Conservation (phyloP, 75 land plant species). For the Pinus taeda region DNA sequence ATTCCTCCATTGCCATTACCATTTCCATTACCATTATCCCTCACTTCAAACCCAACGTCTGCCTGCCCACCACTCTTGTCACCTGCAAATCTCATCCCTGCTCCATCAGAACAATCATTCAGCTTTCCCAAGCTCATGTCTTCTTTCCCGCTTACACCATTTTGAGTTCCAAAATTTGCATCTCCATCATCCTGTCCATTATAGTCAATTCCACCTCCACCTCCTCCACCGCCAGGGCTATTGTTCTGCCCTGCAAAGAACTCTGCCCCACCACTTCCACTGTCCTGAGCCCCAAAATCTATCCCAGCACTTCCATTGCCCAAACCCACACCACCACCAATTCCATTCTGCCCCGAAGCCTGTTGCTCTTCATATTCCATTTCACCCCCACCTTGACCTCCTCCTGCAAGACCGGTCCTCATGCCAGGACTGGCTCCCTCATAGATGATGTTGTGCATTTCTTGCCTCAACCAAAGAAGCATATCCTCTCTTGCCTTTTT, state of each 20-base stretch:
- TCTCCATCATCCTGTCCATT: slow-evolving; percentile 8
- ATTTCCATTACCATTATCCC: too few species aligned
- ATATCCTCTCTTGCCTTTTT: slow-evolving; percentile 14
- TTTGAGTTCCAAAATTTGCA: background rate
- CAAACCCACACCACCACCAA: background rate
- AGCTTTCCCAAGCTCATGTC: slow-evolving; percentile 3
- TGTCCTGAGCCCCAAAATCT: slow-evolving; percentile 12
- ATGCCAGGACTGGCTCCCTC: background rate
- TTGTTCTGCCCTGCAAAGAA: slow-evolving; percentile 10
- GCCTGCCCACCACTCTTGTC: background rate
- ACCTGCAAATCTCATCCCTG: slow-evolving; percentile 2
- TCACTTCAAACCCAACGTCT: background rate
- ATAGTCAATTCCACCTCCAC: background rate
- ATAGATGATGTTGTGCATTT: slow-evolving; percentile 4
- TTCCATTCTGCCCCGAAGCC: slow-evolving; percentile 7
- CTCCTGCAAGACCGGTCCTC: background rate
- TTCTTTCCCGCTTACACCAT: slow-evolving; percentile 5
- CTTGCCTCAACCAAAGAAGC: slow-evolving; percentile 11
- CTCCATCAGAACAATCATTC: slow-evolving; percentile 5
- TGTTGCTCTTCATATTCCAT: slow-evolving; percentile 10
- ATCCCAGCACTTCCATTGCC: slow-evolving; percentile 11
- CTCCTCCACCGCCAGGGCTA: slow-evolving; percentile 10
- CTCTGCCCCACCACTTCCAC: slow-evolving; percentile 10
- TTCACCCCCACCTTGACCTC: background rate
- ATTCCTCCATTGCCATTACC: slow-evolving; percentile 7